Base-by-base conservation (phyloP, 2,329 filamentous ascomycete genomes). In the Trichophyton mentagrophytes region DNA sequence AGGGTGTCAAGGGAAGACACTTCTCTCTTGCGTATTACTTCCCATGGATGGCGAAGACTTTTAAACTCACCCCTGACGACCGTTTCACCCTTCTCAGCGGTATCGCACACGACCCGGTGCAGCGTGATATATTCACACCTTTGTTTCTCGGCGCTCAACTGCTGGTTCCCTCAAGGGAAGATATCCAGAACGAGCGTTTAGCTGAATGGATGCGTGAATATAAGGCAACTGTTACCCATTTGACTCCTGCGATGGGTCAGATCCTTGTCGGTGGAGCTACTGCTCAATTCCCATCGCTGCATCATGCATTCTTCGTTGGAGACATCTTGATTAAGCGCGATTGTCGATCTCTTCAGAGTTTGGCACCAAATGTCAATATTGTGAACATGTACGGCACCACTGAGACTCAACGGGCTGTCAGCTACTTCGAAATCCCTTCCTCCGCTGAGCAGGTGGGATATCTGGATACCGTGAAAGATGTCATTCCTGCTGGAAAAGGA, bases 211-310 rank as follows among this genome's bases (percentile, higher is more conserved):
- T 96, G 81, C 79, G 80, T 59, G 82, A 86, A 59, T 82, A 88
- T 69, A 76, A 81, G 60, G 84, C 88, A 2, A 95, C 86, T 15
- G 88, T 90, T 20, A 90, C 87, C 11, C 93, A 97, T 73, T 76
- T 97, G 44, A 99, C 93, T 1, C 93, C 93, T 8, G 93, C 93
- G 61, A 96, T 97, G 91, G 91, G 91, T 60, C 89, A 96, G 67
- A 93, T 97, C 63, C 77, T 97, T 1, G 86, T 92, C n/a, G 91
- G 90, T 49, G 89, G 88, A 66, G 88, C 90, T 25, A 85, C 78
- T 2, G 85, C 89, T 0, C 74, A 88, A 65, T 95, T 96, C 68
- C 87, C 89, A 1, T 79, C 81, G 11, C 78, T 97, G n/a, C 80
- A 86, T 61, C 80, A 84, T 61, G 90, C 86, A 17, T 92, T 97